These are phyloP conservation scores for Vitis hybrid DNA, from an alignment of 177 flowering plant species.

Conservation along the genomic window DNA sequence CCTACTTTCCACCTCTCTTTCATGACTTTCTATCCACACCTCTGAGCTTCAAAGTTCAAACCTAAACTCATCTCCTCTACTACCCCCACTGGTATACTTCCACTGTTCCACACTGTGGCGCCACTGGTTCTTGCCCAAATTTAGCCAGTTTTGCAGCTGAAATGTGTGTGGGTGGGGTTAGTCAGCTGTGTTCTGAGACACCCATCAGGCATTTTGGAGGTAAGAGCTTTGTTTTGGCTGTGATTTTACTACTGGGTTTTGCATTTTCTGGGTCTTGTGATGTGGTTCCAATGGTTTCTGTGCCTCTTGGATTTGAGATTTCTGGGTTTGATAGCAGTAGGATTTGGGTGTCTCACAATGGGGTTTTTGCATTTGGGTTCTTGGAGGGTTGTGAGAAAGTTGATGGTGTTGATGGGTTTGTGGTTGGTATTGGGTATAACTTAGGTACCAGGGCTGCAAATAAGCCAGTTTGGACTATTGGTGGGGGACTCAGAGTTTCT, in stretches of 20 bases:
- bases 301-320: conserved; percentile 50
- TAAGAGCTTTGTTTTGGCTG: conserved; percentile 18
- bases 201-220: conserved; percentile 24
- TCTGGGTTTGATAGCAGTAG: conserved; percentile 40
- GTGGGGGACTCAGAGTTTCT: conserved; percentile 50
- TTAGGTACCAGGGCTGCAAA: conserved; percentile 35
- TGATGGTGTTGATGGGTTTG: conserved; percentile 32
- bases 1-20: not conserved
- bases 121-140: conserved; percentile 1
- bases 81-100: not conserved
- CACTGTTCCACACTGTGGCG: not conserved
- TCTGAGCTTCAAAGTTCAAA: not conserved
- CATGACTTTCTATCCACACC: conserved; percentile 13
- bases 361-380: conserved; percentile 55
- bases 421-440: conserved; percentile 52
- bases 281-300: conserved; percentile 23
- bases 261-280: conserved; percentile 25
- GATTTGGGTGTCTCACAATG: conserved; percentile 52
- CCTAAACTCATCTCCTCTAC: conserved; percentile 4
- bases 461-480: conserved; percentile 56
- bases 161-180: conserved; percentile 23
- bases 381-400: conserved; percentile 26
- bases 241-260: conserved; percentile 24
- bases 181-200: conserved; percentile 12
- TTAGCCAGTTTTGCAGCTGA: conserved; percentile 11